Base-by-base conservation (phyloP, 2,329 filamentous ascomycete genomes). In the Cadophora luteo-olivacea region DNA sequence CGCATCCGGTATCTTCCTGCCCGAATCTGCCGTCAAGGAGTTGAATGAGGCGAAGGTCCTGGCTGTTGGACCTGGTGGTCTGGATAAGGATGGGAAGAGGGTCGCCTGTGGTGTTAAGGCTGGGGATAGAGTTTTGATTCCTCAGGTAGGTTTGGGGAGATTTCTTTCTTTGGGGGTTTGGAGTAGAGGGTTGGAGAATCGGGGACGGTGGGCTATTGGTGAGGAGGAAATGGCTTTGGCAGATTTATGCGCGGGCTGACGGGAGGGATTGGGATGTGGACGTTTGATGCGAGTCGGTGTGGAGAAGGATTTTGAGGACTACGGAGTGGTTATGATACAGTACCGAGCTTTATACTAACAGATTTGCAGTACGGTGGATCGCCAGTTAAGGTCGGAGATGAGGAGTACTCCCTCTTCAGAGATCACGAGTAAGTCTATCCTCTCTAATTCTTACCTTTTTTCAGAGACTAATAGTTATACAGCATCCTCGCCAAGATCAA, bases 401-500 rank as follows among this genome's bases (percentile, higher is more conserved):
- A 98, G 75, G 96, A 99, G 85, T 98, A 89, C 86, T 90, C 92
- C 73, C 89, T 99, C 73, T 99, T 97, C 91, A 89, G 96, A 78
- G 96, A 99, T 84, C 92, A 94, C 85, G 96, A 99, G 95, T 98
- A 90, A 84, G 94, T 91, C 45, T 8, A 22, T 49, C 6, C 41
- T 19, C 11, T 22, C n/a, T n/a, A n/a, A n/a, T n/a, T n/a, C n/a
- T n/a, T n/a, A n/a, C n/a, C n/a, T n/a, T n/a, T n/a, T n/a, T n/a
- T n/a, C n/a, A n/a, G n/a, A n/a, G 54, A 65, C 63, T 69, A 41
- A 68, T 54, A n/a, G n/a, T 19, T 22, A 51, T 29, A 32, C 77
- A 97, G 95, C 82, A 93, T 99, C 76, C 89, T 99, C 70, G 96
- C 96, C 82, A 99, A 98, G 91, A 97, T 99, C 88, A 97, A 93